These are phyloP conservation scores for Heterococcus sp. DNA, from an alignment of 108 stramenopile species.

Conservation along the genomic window DNA sequence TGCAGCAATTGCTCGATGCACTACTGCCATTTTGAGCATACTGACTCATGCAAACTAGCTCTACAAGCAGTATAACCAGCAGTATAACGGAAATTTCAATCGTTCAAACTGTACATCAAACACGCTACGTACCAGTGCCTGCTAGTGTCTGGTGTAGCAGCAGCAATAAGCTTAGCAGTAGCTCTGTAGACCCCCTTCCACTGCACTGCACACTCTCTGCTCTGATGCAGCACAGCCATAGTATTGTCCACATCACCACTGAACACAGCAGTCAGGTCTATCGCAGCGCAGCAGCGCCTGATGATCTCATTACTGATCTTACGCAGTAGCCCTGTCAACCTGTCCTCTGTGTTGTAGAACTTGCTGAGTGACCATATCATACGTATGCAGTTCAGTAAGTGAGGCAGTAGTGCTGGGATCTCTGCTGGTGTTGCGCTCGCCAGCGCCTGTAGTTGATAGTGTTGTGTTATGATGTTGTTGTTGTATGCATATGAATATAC, in stretches of 20 bases:
- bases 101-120: no score
- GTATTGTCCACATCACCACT: constrained; percentile 58
- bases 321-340: constrained; percentile 58
- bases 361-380: constrained; percentile 61
- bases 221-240: constrained; percentile 53
- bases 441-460: constrained; percentile 27
- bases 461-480: no score
- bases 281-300: constrained; percentile 30
- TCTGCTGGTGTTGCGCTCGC: constrained; percentile 53
- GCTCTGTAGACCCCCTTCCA: constrained; percentile 62
- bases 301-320: constrained; percentile 66
- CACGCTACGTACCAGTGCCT: constrained; percentile 41
- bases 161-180: constrained; percentile 49
- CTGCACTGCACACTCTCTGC: constrained; percentile 50
- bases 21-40: no score
- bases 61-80: no score
- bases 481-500: no score
- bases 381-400: constrained; percentile 58
- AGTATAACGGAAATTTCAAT: no score
- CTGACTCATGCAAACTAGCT: no score
- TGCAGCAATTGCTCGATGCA: no score
- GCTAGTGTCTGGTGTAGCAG: background rate
- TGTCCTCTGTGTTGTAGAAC: constrained; percentile 62
- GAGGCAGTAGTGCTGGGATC: constrained; percentile 59
- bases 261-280: constrained; percentile 57